Evolutionary conservation across 2,329 filamentous ascomycete genomes (phyloP), one percentile per base, ranked within the genome.

Genomic region (Ophiostoma ulmi): DNA sequence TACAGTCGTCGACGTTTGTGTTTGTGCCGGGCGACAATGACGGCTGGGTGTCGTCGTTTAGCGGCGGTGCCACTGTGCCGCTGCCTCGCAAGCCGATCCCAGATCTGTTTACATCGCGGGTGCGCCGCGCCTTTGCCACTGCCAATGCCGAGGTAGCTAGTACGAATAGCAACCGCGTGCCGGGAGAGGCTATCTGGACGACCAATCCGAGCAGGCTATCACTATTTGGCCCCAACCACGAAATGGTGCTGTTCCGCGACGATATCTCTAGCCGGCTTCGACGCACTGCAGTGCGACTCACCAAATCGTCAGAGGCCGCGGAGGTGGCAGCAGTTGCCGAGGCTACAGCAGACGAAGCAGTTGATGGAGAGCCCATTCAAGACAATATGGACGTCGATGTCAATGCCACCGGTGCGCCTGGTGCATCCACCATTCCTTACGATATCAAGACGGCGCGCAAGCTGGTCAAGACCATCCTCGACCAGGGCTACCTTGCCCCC

Each of bases 11-110:
- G 5, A 94, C 91, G 0, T 97, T 98, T 78, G 84, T 97, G 41
- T 97, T 99, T 77, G 91, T 98, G 0, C 95, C 95, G 0, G 95
- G 95, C 39, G 94, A 98, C 80, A 97, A 97, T 78, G 95, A 99
- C 78, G 94, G 92, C n/a, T 99, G 95, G 95, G 88, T 90, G 5
- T 97, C 93, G 0, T 87, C 93, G 1, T 97, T 97, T 78, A 88
- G 88, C 0, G 90, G 89, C 1, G 92, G 92, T 4, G 90, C 91
- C 0, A 88, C 90, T 0, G 86, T 87, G 0, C 87, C 90, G 0
- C 77, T 94, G 13, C 92, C 92, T 0, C 81, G 90, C 11, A 89
- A 90, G 74, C 81, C 86, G 0, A 86, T 99, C 1, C 95, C 95
- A 0, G 91, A 94, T 7, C 83, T 97, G 75, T 99, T 99, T 80